Base-by-base conservation (phyloP, 768 basidiomycete genomes). In the Rossbeevera mucosa region DNA sequence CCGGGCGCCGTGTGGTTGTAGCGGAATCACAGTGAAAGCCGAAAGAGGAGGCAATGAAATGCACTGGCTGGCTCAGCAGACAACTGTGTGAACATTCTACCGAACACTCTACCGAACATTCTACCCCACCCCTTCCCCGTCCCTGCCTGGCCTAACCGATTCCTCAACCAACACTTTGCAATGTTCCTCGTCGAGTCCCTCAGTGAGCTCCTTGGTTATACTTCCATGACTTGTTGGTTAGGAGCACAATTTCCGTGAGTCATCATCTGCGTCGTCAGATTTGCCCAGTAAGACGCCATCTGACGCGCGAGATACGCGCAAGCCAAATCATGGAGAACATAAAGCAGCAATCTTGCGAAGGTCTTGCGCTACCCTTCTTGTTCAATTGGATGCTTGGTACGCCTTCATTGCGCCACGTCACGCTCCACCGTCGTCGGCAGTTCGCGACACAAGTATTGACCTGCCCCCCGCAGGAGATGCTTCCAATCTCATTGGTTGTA, bases 331-430 rank as follows among this genome's bases (percentile, higher is more conserved):
- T 94, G 28, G 85, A 91, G 72, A 96, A 94, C 68, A 73, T 79
- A 51, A 76, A 74, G 51, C 73, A 78, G 16, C 81, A 86, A 65
- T 92, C 89, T 41, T 91, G 88, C 65, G 92, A 93, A 61, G 88
- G 94, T 26, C 83, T 99, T 46, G 88, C 96, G 1, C 74, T 97
- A 16, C 93, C 94, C 0, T 99, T 99, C 70, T 78, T 99, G 49
- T 77, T 84, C 56, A 96, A 91, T 60, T 99, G 96, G 96, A 74
- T 94, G 52, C 76, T 91, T 21, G 94, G 93, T 93, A 63, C 61
- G 80, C 70, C 33, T 21, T 44, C n/a, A 22, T 54, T 52, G 52
- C 46, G 45, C 54, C 50, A 58, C 26, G 25, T 26, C 50, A n/a
- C n/a, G n/a, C n/a, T n/a, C n/a, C n/a, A n/a, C n/a, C 51, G 38